A percentile compares a stretch with the other conserved stretches of the same genome.
phyloP scores from a whole-genome alignment of 441 rosid genomes.

The Heliophila coronopifolia region DNA sequence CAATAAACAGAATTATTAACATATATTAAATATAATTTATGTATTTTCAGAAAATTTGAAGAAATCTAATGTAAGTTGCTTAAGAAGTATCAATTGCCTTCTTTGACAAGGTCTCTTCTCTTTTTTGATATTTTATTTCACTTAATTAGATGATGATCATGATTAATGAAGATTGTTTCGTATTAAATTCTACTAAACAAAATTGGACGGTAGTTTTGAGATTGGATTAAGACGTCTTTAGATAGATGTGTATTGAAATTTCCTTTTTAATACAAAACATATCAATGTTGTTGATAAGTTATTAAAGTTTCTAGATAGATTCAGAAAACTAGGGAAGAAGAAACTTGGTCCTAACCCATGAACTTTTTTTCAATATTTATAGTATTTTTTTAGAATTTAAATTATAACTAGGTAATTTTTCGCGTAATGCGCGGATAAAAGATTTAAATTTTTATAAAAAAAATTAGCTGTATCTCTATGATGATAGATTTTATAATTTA shows the following conservation, averaged over 20 bases:
- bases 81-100: constrained; percentile 19
- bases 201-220: background rate
- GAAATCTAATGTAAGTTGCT: too few relatives aligned
- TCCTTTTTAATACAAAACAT: background rate
- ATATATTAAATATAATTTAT: too few relatives aligned
- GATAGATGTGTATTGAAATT: background rate
- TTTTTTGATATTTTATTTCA: constrained; percentile 6
- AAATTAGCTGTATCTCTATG: too few relatives aligned
- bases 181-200: background rate
- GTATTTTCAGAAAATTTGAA: too few relatives aligned
- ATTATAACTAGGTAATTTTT: too few relatives aligned
- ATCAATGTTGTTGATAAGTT: background rate
- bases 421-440: too few relatives aligned
- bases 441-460: too few relatives aligned
- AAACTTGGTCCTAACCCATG: constrained; percentile 6
- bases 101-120: constrained; percentile 16
- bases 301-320: background rate
- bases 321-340: constrained; percentile 3
- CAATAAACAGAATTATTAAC: too few relatives aligned
- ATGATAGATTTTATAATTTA: too few relatives aligned
- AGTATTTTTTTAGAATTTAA: background rate
- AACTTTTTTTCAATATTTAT: constrained; percentile 11
- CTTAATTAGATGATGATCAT: background rate
- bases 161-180: background rate
- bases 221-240: constrained; percentile 10